A percentile compares a stretch with the other conserved stretches of the same genome.
phyloP scores from a whole-genome alignment of 2,329 filamentous ascomycete species.

The Beauveria caledonica region DNA sequence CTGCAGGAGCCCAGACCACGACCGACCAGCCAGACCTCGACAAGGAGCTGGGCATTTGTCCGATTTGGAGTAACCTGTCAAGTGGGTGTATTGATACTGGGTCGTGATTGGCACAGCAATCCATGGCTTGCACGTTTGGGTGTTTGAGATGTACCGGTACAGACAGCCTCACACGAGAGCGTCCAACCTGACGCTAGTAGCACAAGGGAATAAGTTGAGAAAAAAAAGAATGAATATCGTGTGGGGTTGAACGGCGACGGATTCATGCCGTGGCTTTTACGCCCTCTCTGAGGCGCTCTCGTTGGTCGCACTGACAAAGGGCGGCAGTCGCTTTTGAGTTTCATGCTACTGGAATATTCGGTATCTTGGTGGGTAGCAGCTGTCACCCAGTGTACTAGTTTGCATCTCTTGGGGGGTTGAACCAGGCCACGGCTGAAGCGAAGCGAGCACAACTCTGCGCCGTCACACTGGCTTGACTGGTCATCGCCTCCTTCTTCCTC shows the following conservation, averaged over 20 bases:
- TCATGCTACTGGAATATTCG: not conserved
- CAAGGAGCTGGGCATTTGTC: not conserved
- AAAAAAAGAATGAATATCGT: not conserved
- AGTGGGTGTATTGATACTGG: constrained; percentile 1
- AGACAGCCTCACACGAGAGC: not conserved
- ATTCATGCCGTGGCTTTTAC: not conserved
- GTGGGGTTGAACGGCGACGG: not conserved
- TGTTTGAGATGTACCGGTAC: not conserved
- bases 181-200: not conserved
- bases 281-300: not conserved
- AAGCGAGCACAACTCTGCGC: constrained; percentile 1
- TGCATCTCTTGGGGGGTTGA: not conserved
- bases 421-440: not conserved
- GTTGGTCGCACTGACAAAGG: constrained; percentile 1
- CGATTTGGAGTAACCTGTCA: not conserved
- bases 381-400: not conserved
- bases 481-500: not conserved
- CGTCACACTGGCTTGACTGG: not conserved
- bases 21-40: not conserved
- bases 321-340: constrained; percentile 7
- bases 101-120: not conserved
- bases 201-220: not conserved
- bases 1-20: constrained; percentile 3
- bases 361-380: not conserved
- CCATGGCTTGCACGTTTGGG: not conserved